Conservation (phyloP, 495 filamentous ascomycete species). For the Thozetella sp. region DNA sequence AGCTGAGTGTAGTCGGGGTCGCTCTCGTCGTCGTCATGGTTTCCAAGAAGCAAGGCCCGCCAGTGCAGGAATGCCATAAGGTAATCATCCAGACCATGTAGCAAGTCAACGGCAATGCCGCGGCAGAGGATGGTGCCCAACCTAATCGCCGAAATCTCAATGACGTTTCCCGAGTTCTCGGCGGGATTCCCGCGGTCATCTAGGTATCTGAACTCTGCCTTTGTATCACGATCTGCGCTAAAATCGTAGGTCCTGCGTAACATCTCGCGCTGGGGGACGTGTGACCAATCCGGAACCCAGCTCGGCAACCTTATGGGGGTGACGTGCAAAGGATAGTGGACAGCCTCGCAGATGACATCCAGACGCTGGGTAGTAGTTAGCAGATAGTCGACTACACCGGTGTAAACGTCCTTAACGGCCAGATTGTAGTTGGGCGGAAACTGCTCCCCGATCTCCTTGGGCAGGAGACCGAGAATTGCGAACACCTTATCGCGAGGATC, state of each 20-base stretch:
- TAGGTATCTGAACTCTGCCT: constrained; percentile 10
- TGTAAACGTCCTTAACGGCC: constrained; percentile 24
- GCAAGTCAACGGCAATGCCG: constrained; percentile 18
- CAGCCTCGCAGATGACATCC: constrained; percentile 63
- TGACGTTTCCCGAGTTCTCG: constrained; percentile 5
- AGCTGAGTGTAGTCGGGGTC: constrained; percentile 1
- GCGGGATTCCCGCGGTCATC: too few relatives aligned
- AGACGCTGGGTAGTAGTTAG: constrained; percentile 20
- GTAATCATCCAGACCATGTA: constrained; percentile 13
- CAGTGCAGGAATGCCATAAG: constrained; percentile 29
- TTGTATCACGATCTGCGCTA: constrained; percentile 14
- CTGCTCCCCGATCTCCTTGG: constrained; percentile 8
- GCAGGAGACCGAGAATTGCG: constrained; percentile 20
- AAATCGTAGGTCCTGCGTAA: constrained; percentile 17
- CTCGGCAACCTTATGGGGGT: constrained; percentile 30
- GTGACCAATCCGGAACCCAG: constrained; percentile 33
- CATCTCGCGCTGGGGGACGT: constrained; percentile 13
- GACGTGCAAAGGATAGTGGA: constrained; percentile 67
- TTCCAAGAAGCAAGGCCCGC: constrained; percentile 14
- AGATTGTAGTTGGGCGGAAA: constrained; percentile 23
- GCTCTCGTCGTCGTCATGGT: background rate
- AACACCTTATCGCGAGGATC: constrained; percentile 26
- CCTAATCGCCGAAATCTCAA: constrained; percentile 19
- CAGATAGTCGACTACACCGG: constrained; percentile 21
- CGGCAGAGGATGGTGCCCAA: constrained; percentile 17